A percentile compares a stretch with the other conserved stretches of the same genome.
Conservation (phyloP, 2,329 filamentous ascomycete genomes). For the Myriosclerotinia duriaeana region DNA sequence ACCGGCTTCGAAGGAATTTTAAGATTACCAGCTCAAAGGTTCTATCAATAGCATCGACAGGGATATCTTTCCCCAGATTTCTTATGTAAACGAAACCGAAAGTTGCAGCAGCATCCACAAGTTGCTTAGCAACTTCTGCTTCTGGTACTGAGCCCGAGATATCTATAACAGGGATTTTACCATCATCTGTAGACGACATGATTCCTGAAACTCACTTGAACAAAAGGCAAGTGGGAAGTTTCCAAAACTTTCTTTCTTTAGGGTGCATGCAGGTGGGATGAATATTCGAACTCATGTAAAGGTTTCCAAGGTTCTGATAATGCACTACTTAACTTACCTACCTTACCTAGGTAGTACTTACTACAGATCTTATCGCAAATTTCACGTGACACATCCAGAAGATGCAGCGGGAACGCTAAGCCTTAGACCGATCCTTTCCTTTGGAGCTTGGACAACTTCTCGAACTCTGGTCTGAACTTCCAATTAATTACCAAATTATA, state of each 20-base stretch:
- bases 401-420: background rate
- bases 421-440: background rate
- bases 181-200: slow-evolving; percentile 19
- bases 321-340: too few relatives aligned
- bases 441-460: background rate
- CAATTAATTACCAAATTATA: background rate
- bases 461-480: slow-evolving; percentile 15
- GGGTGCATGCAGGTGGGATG: slow-evolving; percentile 4
- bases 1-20: background rate
- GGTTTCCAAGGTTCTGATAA: too few relatives aligned
- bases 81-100: slow-evolving; percentile 90
- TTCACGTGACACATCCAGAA: background rate
- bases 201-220: background rate
- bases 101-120: slow-evolving; percentile 76
- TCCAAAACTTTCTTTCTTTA: background rate
- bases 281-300: too few relatives aligned
- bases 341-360: too few relatives aligned
- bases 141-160: slow-evolving; percentile 61
- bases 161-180: slow-evolving; percentile 75
- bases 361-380: background rate
- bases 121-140: slow-evolving; percentile 59
- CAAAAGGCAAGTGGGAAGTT: background rate
- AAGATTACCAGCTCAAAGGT: slow-evolving; percentile 79
- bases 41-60: slow-evolving; percentile 61
- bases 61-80: slow-evolving; percentile 69